phyloP scores from a whole-genome alignment of 148 eudicot species.

The Rhododendron molle region DNA sequence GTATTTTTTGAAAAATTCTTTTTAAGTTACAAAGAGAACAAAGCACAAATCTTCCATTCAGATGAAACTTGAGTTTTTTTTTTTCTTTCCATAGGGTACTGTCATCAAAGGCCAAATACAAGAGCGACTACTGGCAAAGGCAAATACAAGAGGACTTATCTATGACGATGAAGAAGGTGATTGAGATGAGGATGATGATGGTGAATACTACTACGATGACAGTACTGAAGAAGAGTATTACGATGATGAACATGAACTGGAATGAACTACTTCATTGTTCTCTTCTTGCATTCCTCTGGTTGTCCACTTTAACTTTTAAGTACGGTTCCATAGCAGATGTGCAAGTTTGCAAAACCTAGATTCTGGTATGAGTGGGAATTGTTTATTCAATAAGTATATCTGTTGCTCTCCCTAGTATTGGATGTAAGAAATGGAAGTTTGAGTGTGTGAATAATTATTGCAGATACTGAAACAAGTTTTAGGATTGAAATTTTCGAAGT shows the following conservation, averaged over 20 bases:
- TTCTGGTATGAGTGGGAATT: not conserved
- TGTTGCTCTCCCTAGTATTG: not conserved
- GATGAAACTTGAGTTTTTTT: not conserved
- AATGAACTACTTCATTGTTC: constrained; percentile 1
- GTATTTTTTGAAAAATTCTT: too few relatives aligned
- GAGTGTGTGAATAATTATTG: not conserved
- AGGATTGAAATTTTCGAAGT: not conserved
- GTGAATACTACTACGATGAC: constrained; percentile 33
- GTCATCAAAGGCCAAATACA: constrained; percentile 69
- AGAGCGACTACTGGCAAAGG: constrained; percentile 36
- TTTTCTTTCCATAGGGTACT: constrained; percentile 43
- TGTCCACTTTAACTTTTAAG: not conserved
- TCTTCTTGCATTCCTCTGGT: not conserved
- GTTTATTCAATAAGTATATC: not conserved
- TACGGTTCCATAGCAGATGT: not conserved
- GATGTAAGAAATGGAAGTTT: not conserved
- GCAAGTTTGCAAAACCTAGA: not conserved
- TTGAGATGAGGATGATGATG: constrained; percentile 23
- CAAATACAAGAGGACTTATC: constrained; percentile 30
- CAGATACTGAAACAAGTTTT: not conserved
- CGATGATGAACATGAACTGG: constrained; percentile 19
- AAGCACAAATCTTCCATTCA: not conserved
- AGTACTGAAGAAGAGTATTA: constrained; percentile 35
- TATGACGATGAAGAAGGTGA: constrained; percentile 27
- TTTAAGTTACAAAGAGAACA: too few relatives aligned